Evolutionary conservation across 2,329 filamentous ascomycete species (phyloP).

Genomic region (Trichoderma sp.): DNA sequence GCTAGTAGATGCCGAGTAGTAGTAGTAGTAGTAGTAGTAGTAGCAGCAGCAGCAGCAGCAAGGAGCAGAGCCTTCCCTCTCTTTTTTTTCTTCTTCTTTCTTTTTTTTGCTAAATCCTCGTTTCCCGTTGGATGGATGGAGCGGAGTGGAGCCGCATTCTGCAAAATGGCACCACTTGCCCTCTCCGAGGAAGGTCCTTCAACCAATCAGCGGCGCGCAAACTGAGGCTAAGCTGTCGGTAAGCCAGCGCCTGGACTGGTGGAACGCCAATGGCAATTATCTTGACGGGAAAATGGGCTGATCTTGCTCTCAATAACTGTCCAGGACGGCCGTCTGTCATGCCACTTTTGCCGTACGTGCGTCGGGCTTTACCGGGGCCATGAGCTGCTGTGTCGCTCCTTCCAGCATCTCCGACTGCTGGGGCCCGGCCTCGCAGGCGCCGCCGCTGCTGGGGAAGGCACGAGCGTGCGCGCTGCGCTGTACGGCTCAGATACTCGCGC

Average conservation of each 20-base stretch:
- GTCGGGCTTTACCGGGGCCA: constrained; percentile 15
- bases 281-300: constrained; percentile 19
- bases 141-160: constrained; percentile 5
- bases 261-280: constrained; percentile 20
- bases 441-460: background rate
- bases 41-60: background rate
- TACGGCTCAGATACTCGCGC: background rate
- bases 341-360: constrained; percentile 20
- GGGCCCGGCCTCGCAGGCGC: background rate
- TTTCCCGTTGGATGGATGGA: constrained; percentile 13
- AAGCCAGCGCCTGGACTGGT: constrained; percentile 15
- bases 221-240: constrained; percentile 10
- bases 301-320: constrained; percentile 15
- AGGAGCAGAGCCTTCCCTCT: background rate
- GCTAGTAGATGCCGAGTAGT: background rate
- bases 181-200: background rate
- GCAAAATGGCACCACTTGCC: constrained; percentile 20
- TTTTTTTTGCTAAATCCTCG: background rate
- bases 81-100: background rate
- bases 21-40: too few species aligned
- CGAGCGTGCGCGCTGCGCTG: background rate
- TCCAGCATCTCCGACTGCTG: constrained; percentile 12
- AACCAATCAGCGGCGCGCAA: constrained; percentile 13
- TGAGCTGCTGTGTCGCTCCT: constrained; percentile 5
- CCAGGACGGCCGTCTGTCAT: constrained; percentile 16